Evolutionary conservation across 225 moss, liverwort and hornwort species (phyloP).

Genomic region (Sphagnum contortum): DNA sequence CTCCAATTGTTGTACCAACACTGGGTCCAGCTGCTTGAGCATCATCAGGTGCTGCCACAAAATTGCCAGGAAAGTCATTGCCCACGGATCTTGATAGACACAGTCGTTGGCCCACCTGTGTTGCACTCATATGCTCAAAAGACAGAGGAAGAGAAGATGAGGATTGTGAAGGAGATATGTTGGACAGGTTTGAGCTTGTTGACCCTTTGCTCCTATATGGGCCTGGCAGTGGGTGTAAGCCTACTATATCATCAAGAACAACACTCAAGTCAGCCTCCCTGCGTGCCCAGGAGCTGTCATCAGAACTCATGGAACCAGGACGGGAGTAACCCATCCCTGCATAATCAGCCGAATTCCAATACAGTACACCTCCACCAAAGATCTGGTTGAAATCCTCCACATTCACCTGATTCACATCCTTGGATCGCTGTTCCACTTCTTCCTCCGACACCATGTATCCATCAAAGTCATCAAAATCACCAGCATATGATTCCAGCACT

Average conservation of each 20-base stretch:
- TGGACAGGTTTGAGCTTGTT: slow-evolving; percentile 45
- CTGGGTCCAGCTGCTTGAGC: slow-evolving; percentile 49
- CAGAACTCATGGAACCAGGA: slow-evolving; percentile 87
- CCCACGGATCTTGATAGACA: slow-evolving; percentile 58
- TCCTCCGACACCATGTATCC: slow-evolving; percentile 83
- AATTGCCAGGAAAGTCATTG: slow-evolving; percentile 68
- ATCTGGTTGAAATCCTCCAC: slow-evolving; percentile 72
- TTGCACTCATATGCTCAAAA: slow-evolving; percentile 57
- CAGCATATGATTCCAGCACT: slow-evolving; percentile 59
- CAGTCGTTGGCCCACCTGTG: slow-evolving; percentile 45
- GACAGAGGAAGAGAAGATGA: slow-evolving; percentile 49
- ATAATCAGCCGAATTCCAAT: slow-evolving; percentile 93
- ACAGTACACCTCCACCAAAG: slow-evolving; percentile 92
- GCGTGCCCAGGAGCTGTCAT: slow-evolving; percentile 93
- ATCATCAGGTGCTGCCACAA: slow-evolving; percentile 54
- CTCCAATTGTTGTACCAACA: slow-evolving; percentile 43
- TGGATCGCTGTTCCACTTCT: slow-evolving; percentile 68
- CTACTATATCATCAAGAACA: slow-evolving; percentile 83
- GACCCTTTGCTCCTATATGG: slow-evolving; percentile 54
- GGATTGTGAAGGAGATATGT: slow-evolving; percentile 69
- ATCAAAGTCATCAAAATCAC: slow-evolving; percentile 80
- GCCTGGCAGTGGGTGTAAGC: slow-evolving; percentile 51
- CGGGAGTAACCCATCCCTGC: slow-evolving; percentile 85
- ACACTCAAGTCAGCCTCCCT: slow-evolving; percentile 81
- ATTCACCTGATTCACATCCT: slow-evolving; percentile 40